Conservation (phyloP, 208 protist genomes). For the Crithidia sp. region DNA sequence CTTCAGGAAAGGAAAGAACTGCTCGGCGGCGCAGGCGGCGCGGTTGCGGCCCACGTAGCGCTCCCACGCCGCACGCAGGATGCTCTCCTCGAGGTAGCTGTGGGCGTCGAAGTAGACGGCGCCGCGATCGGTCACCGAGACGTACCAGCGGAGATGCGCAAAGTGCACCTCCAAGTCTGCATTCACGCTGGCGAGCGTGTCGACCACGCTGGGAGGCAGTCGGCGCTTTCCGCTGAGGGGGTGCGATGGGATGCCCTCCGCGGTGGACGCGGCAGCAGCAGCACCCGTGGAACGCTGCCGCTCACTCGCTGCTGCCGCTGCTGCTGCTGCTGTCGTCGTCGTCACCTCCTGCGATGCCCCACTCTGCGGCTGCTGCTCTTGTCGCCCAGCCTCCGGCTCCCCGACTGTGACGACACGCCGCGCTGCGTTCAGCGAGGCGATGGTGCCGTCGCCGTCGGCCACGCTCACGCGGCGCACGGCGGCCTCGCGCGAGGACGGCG, state of each 20-base stretch:
- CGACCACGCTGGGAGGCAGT: slow-evolving; percentile 31
- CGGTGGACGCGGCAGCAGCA: not conserved
- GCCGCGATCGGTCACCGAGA: slow-evolving; percentile 33
- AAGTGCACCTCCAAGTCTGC: slow-evolving; percentile 56
- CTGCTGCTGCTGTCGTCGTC: not conserved
- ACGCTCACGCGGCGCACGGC: not conserved
- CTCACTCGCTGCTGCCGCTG: not conserved
- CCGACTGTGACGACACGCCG: not conserved
- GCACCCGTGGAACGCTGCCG: not conserved
- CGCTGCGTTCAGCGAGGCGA: not conserved
- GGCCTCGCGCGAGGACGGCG: slow-evolving; percentile 5
- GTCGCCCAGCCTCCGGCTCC: too few species aligned
- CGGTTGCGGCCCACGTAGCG: slow-evolving; percentile 55
- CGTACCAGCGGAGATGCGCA: slow-evolving; percentile 75
- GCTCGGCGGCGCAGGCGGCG: slow-evolving; percentile 61
- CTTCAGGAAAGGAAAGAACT: slow-evolving; percentile 54
- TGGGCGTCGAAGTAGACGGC: slow-evolving; percentile 48
- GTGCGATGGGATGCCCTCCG: slow-evolving; percentile 20
- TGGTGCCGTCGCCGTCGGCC: not conserved
- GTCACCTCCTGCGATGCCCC: too few species aligned
- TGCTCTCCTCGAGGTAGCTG: slow-evolving; percentile 54
- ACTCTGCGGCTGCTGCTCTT: too few species aligned
- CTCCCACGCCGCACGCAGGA: slow-evolving; percentile 62
- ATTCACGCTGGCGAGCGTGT: slow-evolving; percentile 41
- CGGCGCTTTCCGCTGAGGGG: slow-evolving; percentile 23